phyloP scores from a whole-genome alignment of 371 early-diverging fungal species.

The Mortierella sp. region DNA sequence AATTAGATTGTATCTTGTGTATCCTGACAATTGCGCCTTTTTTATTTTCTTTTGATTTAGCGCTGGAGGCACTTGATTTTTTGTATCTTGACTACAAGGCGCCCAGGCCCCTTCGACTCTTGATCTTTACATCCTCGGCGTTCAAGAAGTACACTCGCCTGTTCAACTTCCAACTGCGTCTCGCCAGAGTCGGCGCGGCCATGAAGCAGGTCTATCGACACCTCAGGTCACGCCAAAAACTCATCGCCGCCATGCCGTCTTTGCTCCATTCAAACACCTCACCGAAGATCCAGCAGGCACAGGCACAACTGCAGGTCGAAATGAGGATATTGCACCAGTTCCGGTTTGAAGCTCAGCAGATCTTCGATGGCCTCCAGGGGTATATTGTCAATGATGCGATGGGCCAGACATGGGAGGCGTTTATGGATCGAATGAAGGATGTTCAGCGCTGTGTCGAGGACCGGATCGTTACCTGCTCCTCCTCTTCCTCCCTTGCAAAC shows the following conservation, averaged over 20 bases:
- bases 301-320: slow-evolving; percentile 7
- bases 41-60: not conserved
- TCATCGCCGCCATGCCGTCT: not conserved
- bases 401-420: slow-evolving; percentile 60
- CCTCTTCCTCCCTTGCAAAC: not conserved
- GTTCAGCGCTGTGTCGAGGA: slow-evolving; percentile 35
- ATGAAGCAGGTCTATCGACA: slow-evolving; percentile 57
- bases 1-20: not conserved
- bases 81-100: slow-evolving; percentile 63
- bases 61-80: slow-evolving; percentile 66
- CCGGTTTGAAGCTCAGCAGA: slow-evolving; percentile 66
- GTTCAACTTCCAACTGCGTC: slow-evolving; percentile 64
- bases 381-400: slow-evolving; percentile 65
- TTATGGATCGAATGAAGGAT: slow-evolving; percentile 57
- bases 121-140: slow-evolving; percentile 59
- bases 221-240: slow-evolving; percentile 26
- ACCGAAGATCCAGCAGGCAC: not conserved
- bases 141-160: slow-evolving; percentile 66
- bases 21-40: not conserved
- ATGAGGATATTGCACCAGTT: slow-evolving; percentile 49
- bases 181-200: slow-evolving; percentile 55
- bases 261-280: not conserved
- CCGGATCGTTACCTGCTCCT: slow-evolving; percentile 14
- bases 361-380: slow-evolving; percentile 58
- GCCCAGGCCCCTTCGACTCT: slow-evolving; percentile 61